Base-by-base conservation (phyloP, 306 rosid species). In the Quercus engelmannii region DNA sequence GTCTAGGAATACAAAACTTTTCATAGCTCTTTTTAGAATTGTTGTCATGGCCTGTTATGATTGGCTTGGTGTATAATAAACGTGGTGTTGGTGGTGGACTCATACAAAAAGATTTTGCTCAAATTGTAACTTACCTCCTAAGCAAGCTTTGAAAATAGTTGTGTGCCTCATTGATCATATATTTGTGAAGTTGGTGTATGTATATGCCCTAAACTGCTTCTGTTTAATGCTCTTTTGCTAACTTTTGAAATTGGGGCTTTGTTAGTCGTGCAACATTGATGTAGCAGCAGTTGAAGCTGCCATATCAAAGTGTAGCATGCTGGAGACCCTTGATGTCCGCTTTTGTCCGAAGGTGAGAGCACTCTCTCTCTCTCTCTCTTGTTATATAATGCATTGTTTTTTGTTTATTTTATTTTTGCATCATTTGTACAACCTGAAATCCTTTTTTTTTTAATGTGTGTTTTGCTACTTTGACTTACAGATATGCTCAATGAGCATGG, bases 301-400 rank as follows among this genome's bases (percentile, higher is more conserved):
- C 43, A 87, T 89, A 86, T 83, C 92, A 14, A 93, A 88, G 74
- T 96, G 99, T 82, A 81, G 87, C 76, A 82, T 89, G 94, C 92
- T 96, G 79, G 99, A 96, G 87, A 96, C 98, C n/a, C 94, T 96
- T 38, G 99, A 96, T 76, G 94, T 96, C 69, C 98, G 99, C 84
- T 88, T 86, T 73, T 96, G 99, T 91, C 99, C 89, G 1, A 96
- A 92, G 96, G 99, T 91, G 25, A 73, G 86, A 65, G 14, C 74
- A 71, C 35, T 68, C 59, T 65, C 65, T 67, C 4, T 55, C 64
- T 28, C 73, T 68, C 65, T 17, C 28, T 13, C 33, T 25, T 5
- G 15, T 61, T 10, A 12, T 23, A 11, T 11, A 5, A 25, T 26
- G 67, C 25, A 3, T 0, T 33, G 5, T 25, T 18, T 3, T 76